A percentile compares a stretch with the other conserved stretches of the same genome.
Evolutionary conservation across 441 rosid genomes (phyloP).

Genomic region (Theobroma grandiflorum): DNA sequence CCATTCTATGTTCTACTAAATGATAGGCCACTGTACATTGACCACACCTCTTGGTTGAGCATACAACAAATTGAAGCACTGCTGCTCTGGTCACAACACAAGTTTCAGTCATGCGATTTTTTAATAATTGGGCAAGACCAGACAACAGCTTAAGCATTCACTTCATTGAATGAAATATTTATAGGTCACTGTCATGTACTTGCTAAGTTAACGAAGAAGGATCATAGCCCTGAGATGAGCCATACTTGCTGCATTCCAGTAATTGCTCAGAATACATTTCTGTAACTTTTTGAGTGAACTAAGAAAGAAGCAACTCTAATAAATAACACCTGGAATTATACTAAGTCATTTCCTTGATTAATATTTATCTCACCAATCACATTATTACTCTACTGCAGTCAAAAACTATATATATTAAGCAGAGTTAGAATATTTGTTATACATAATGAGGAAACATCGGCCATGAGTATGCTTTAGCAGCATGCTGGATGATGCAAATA

Average conservation of each 20-base stretch:
- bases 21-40: neutral
- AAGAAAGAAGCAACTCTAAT: conserved; percentile 2
- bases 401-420: neutral
- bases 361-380: neutral
- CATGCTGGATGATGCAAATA: too few species aligned
- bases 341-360: neutral
- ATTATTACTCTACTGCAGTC: neutral
- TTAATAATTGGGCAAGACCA: neutral
- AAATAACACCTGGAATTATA: neutral
- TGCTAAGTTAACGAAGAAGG: conserved; percentile 6
- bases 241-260: neutral
- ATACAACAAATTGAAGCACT: neutral
- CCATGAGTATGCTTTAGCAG: too few species aligned
- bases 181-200: neutral
- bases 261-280: neutral
- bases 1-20: neutral
- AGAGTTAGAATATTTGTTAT: neutral
- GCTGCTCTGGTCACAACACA: neutral
- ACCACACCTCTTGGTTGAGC: neutral
- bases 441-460: too few species aligned
- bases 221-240: neutral
- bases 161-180: neutral
- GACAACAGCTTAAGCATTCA: conserved; percentile 10
- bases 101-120: neutral
- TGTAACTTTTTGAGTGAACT: neutral